Evolutionary conservation across 2,329 filamentous ascomycete genomes (phyloP), one percentile per base, ranked within the genome.

Genomic region (Ceratocystis huliohia): DNA sequence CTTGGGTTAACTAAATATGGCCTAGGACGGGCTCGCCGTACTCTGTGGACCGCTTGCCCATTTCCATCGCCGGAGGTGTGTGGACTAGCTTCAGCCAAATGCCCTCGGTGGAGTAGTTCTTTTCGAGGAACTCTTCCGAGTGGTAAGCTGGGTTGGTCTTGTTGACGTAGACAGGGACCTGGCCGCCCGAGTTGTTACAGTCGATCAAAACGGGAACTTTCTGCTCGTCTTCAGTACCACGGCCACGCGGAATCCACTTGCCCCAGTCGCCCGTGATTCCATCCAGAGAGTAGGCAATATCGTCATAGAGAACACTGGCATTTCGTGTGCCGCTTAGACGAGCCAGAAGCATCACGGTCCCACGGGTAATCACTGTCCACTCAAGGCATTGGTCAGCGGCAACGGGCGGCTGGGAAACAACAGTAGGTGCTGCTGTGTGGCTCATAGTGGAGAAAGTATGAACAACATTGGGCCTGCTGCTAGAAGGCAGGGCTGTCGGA

Each of bases 281-380:
- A 25, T 68, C 66, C 13, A 68, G 64, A 22, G 66, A 68, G 57
- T 66, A 64, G 28, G 66, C 66, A 66, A 68, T 68, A 10, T 68
- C 66, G 15, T 68, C 53, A 50, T 68, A 68, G 8, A 68, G 61
- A n/a, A 68, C 61, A 44, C 64, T 66, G 61, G 66, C 66, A 20
- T 65, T 68, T 17, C 56, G 64, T 7, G 50, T 37, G 17, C 64
- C 56, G 33, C 48, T 37, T 4, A 68, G 64, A 15, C 66, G 66
- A 5, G 66, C 66, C 2, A 68, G 61, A 10, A 68, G 64, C 61
- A 68, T 68, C 6, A 64, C 61, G 5, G 64, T 68, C 15, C 66
- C 66, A 22, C 66, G 66, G n/a, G 66, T 68, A 20, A 68, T 65
- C 6, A 68, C 66, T 6, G 66, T 68, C 66, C 66, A 68, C 56